Conservation (phyloP, 495 filamentous ascomycete species). For the Clavariopsis aquatica region DNA sequence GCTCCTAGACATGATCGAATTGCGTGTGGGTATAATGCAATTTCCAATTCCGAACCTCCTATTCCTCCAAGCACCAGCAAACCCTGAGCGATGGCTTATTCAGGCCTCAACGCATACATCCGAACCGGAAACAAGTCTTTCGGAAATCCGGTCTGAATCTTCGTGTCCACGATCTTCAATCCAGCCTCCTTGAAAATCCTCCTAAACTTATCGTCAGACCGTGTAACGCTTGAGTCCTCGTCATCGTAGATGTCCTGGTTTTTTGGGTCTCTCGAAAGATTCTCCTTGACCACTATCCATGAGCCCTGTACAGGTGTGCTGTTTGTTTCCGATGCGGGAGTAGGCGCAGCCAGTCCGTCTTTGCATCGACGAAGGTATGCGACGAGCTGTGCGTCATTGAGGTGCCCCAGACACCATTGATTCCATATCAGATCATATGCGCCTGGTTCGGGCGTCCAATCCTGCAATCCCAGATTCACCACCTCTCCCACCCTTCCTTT, state of each 20-base stretch:
- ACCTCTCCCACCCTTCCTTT: constrained; percentile 56
- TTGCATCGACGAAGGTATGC: constrained; percentile 66
- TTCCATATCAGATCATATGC: constrained; percentile 68
- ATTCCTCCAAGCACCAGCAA: too few relatives aligned
- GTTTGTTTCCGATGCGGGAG: background rate
- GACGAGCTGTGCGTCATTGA: constrained; percentile 77
- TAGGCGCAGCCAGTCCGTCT: constrained; percentile 50
- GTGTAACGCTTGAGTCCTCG: constrained; percentile 76
- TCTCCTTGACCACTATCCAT: constrained; percentile 84
- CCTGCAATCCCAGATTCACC: constrained; percentile 72
- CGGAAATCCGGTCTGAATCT: constrained; percentile 66
- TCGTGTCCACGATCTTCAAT: constrained; percentile 64
- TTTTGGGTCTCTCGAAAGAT: constrained; percentile 61
- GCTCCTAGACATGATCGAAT: too few relatives aligned
- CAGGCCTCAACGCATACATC: constrained; percentile 42
- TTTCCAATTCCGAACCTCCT: too few relatives aligned
- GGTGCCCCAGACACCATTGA: constrained; percentile 91
- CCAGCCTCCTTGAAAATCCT: constrained; percentile 69
- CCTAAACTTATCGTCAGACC: constrained; percentile 69
- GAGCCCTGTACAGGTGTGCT: constrained; percentile 37
- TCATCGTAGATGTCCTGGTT: constrained; percentile 73
- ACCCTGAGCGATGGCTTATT: constrained; percentile 9
- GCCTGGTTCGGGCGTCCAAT: constrained; percentile 62
- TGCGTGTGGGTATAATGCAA: too few relatives aligned
- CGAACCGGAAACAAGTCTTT: constrained; percentile 44